Evolutionary conservation across 2,329 filamentous ascomycete genomes (phyloP), one percentile per base, ranked within the genome.

Genomic region (Sclerotinia spermophila): DNA sequence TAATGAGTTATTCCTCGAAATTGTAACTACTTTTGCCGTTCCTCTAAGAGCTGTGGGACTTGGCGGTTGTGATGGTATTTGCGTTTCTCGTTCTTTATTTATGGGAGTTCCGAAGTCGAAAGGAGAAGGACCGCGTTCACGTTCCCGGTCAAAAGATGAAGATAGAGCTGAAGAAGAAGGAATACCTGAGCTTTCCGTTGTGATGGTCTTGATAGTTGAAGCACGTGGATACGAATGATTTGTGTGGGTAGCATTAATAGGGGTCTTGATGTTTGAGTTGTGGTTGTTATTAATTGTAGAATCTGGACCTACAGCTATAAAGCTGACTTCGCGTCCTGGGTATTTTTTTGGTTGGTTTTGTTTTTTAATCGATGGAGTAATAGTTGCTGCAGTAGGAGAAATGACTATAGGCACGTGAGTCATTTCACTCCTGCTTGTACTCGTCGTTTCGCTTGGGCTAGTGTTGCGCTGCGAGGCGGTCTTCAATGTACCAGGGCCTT

Each of bases 131-230:
- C 27, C 40, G 1, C 21, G 44, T 15, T 51, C 33, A 17, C 45
- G 61, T 51, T 40, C 33, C 2, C 61, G 33, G 17, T 53, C 45
- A 40, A 65, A 65, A 40, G 44, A 51, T 51, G 61, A 51, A 3
- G 61, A 53, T 24, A 65, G 10, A 65, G 24, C 61, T 21, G 61
- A 53, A 35, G 61, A 65, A n/a, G 61, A 65, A 53, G 61, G 61
- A 53, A 65, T 40, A 2, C 45, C 61, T 30, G 61, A 65, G 15
- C 45, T 65, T 30, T 65, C 61, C 5, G 61, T 65, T 19, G 61
- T 53, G 61, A 51, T 65, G 10, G 61, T 53, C 33, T 65, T 40
- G 19, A 65, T 65, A 53, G 61, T 40, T 19, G 61, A 65, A 5
- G 45, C 5, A 27, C 61, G 33, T 53, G 15, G 45, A 53, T 53